Evolutionary conservation across 176 grass and related monocot species (phyloP).

Genomic region (Aechmea fasciata): DNA sequence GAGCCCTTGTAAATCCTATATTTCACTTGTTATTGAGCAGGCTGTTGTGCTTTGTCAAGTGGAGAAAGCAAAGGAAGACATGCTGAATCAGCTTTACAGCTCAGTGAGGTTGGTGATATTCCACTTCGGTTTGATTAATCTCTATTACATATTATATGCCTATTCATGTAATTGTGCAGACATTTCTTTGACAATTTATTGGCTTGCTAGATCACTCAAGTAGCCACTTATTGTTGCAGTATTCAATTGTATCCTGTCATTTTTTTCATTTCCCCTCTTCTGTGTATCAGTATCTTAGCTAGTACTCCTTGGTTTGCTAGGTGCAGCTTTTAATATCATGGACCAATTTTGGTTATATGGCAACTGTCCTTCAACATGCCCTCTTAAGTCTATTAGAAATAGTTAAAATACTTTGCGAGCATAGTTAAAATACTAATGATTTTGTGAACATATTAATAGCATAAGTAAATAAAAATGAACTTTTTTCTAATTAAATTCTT

Average conservation of each 20-base stretch:
- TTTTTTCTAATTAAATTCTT: neutral
- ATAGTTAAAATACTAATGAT: too few species aligned
- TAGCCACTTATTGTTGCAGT: neutral
- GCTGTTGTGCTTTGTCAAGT: slow-evolving; percentile 90
- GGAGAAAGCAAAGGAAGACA: slow-evolving; percentile 79
- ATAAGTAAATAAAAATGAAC: too few species aligned
- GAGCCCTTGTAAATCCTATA: slow-evolving; percentile 6
- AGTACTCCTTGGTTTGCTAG: neutral
- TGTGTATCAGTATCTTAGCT: neutral
- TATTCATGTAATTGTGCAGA: neutral
- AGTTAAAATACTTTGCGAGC: neutral
- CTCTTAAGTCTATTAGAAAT: neutral
- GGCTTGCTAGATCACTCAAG: too few species aligned
- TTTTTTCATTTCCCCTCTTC: neutral
- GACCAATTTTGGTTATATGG: neutral
- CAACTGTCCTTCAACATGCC: neutral
- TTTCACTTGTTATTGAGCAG: slow-evolving; percentile 31
- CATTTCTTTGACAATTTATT: too few species aligned
- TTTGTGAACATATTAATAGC: too few species aligned
- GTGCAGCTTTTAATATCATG: neutral
- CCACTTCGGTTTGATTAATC: neutral
- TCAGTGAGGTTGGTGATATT: slow-evolving; percentile 57
- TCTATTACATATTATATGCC: neutral
- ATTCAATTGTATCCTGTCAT: neutral
- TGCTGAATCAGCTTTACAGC: slow-evolving; percentile 84